Conservation (phyloP, 2,329 filamentous ascomycete genomes). For the Neophaeococcomyces aloes region DNA sequence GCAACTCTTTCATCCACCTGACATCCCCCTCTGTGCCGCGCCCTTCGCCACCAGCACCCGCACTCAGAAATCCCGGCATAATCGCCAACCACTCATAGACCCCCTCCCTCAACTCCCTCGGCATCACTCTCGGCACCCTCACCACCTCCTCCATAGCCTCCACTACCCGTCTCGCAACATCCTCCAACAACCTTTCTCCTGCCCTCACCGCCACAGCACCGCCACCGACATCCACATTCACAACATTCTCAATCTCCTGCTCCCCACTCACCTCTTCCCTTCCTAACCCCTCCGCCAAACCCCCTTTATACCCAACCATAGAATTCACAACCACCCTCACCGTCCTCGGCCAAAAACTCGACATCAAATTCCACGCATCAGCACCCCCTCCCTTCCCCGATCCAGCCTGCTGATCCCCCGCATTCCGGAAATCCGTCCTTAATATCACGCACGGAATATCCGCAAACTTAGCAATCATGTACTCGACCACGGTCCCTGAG, state of each 20-base stretch:
- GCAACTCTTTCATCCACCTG: conserved; percentile 11
- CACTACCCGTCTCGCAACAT: conserved; percentile 16
- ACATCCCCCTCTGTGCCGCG: conserved; percentile 9
- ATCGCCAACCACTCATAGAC: conserved; percentile 21
- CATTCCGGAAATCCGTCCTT: conserved; percentile 20
- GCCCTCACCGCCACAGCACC: conserved; percentile 1
- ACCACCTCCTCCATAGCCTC: conserved; percentile 19
- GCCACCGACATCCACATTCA: conserved; percentile 1
- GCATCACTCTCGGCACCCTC: conserved; percentile 13
- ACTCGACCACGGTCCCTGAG: conserved; percentile 22
- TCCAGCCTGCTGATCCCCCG: conserved; percentile 17
- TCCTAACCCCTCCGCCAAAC: conserved; percentile 10
- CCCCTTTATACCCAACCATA: conserved; percentile 19
- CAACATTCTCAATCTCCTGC: conserved; percentile 3
- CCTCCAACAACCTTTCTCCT: conserved; percentile 14
- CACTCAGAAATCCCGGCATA: conserved; percentile 20
- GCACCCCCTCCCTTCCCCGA: conserved; percentile 7
- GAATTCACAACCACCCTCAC: conserved; percentile 15
- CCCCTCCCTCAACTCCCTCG: conserved; percentile 17
- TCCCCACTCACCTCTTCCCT: neutral
- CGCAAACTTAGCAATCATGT: conserved; percentile 21
- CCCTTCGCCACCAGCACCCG: conserved; percentile 1
- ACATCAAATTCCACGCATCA: conserved; percentile 22
- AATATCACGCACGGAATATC: conserved; percentile 22
- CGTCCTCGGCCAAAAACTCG: conserved; percentile 19